Conservation (phyloP, 129 eudicot genomes). For the Arctium minus region DNA sequence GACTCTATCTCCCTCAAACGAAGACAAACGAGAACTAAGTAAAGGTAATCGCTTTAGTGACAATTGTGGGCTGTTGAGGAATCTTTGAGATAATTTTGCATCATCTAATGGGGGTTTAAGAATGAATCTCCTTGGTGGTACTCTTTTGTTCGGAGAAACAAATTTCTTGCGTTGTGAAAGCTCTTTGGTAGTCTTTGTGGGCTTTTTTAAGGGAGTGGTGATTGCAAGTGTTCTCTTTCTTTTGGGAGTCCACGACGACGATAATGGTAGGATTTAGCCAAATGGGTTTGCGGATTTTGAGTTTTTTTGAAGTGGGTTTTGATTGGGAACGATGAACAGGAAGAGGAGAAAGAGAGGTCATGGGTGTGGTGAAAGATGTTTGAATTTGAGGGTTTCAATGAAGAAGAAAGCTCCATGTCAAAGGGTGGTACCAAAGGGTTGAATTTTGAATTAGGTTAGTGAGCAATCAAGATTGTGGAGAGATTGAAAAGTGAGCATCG, state of each 20-base stretch:
- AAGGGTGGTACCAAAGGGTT: neutral
- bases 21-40: conserved; percentile 81
- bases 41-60: conserved; percentile 86
- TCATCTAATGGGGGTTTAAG: conserved; percentile 95
- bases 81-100: conserved; percentile 69
- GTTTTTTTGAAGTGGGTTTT: conserved; percentile 50
- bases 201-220: conserved; percentile 74
- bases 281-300: conserved; percentile 21
- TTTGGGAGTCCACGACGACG: conserved; percentile 61
- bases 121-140: conserved; percentile 78
- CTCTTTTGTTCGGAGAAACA: conserved; percentile 60
- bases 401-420: conserved; percentile 38
- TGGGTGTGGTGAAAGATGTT: conserved; percentile 51
- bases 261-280: conserved; percentile 28
- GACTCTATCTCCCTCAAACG: too few species aligned
- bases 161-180: conserved; percentile 68
- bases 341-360: conserved; percentile 65
- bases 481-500: too few species aligned
- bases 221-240: conserved; percentile 13
- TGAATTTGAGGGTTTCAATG: conserved; percentile 32
- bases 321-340: conserved; percentile 50
- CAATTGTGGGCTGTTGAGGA: conserved; percentile 88
- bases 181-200: conserved; percentile 84
- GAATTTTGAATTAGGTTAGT: conserved; percentile 5
- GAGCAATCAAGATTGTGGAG: too few species aligned